Percentiles rank a stretch among this genome's conserved stretches.
Evolutionary conservation across 1,284 basidiomycete genomes (phyloP).

Genomic region (Kalmanozyma brasiliensis): DNA sequence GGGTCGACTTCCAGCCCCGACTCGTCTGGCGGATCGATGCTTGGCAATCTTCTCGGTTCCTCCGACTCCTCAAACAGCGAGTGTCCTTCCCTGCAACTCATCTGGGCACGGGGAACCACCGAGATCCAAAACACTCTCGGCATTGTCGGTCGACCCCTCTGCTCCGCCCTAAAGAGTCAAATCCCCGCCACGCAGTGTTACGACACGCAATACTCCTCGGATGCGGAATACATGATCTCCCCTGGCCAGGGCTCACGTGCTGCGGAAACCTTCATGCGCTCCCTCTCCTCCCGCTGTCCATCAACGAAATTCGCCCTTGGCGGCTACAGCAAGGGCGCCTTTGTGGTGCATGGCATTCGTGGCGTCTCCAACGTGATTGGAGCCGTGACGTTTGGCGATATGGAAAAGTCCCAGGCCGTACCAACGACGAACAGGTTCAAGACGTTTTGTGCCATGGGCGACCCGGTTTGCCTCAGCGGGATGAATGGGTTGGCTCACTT

Average conservation of each 20-base stretch:
- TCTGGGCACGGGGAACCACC: slow-evolving; percentile 35
- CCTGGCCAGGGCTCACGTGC: slow-evolving; percentile 10
- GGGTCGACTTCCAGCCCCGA: neutral
- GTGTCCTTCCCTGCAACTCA: slow-evolving; percentile 34
- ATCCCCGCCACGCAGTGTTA: slow-evolving; percentile 32
- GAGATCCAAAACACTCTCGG: slow-evolving; percentile 42
- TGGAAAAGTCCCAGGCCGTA: slow-evolving; percentile 16
- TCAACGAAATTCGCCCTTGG: slow-evolving; percentile 27
- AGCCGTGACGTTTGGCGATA: slow-evolving; percentile 45
- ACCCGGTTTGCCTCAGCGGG: slow-evolving; percentile 35
- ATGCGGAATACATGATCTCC: slow-evolving; percentile 29
- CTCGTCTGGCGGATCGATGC: neutral
- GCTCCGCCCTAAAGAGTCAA: slow-evolving; percentile 12
- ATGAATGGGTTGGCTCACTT: slow-evolving; percentile 33
- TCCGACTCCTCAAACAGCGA: slow-evolving; percentile 1
- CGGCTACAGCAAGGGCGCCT: slow-evolving; percentile 35
- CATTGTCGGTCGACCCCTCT: slow-evolving; percentile 38
- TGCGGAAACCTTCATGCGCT: slow-evolving; percentile 13
- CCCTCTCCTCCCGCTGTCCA: slow-evolving; percentile 13
- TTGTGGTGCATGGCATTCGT: slow-evolving; percentile 31
- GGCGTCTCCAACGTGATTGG: slow-evolving; percentile 18
- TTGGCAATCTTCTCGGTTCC: neutral
- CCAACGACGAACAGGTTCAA: slow-evolving; percentile 20
- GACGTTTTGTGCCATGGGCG: slow-evolving; percentile 25
- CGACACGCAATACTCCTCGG: slow-evolving; percentile 26